phyloP scores from a whole-genome alignment of 1,284 basidiomycete genomes.

The Fomitopsis schrenkii region DNA sequence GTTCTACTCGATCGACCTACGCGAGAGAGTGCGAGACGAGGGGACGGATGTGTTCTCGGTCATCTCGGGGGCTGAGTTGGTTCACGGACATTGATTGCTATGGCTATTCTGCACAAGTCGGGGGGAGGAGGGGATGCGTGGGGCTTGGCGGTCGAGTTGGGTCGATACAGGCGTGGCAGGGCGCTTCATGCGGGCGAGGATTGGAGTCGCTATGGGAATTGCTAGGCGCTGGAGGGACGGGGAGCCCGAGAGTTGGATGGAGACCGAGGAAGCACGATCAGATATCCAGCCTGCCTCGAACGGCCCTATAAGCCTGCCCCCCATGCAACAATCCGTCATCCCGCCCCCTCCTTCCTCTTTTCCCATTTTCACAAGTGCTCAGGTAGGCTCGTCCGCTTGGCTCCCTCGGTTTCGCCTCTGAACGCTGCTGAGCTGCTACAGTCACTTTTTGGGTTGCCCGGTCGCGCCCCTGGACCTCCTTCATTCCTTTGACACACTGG shows the following conservation, averaged over 20 bases:
- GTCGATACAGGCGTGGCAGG: background rate
- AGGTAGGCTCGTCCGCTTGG: background rate
- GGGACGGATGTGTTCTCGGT: background rate
- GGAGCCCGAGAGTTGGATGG: background rate
- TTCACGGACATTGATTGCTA: background rate
- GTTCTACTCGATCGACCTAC: no score
- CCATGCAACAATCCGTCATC: background rate
- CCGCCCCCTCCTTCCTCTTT: slow-evolving; percentile 1
- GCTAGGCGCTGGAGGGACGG: background rate
- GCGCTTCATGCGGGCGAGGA: background rate
- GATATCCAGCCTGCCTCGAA: background rate
- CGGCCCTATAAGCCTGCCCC: slow-evolving; percentile 3
- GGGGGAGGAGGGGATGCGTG: background rate
- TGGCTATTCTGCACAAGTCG: background rate
- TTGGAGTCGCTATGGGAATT: background rate
- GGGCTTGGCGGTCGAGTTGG: background rate
- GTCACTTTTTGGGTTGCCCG: slow-evolving; percentile 57
- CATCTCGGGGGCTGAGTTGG: background rate
- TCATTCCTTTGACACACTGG: slow-evolving; percentile 39
- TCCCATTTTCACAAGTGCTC: slow-evolving; percentile 13
- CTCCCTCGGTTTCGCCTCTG: background rate
- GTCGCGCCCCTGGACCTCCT: slow-evolving; percentile 57
- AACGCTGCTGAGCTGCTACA: background rate
- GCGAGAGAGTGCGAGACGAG: no score
- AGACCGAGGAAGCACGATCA: no score